Conservation (phyloP, 768 basidiomycete species). For the Kwoniella bestiolae region DNA sequence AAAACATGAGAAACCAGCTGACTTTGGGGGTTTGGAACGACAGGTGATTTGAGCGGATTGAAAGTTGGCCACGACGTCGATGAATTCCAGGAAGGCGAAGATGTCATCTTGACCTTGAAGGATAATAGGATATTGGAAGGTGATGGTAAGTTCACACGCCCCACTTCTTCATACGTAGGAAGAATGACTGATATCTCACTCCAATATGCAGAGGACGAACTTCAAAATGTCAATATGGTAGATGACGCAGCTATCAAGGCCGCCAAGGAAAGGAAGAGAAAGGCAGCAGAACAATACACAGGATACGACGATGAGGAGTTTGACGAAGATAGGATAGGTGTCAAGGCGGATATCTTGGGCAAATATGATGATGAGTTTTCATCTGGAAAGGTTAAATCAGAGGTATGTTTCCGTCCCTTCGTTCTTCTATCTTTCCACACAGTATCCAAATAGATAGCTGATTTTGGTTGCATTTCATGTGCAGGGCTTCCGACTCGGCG, state of each 20-base stretch:
- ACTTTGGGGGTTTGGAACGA: neutral
- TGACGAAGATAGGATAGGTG: constrained; percentile 63
- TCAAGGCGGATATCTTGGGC: constrained; percentile 78
- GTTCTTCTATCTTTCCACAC: neutral
- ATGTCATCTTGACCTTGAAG: constrained; percentile 93
- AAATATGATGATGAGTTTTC: constrained; percentile 94
- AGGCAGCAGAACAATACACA: constrained; percentile 86
- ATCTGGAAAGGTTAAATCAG: constrained; percentile 62
- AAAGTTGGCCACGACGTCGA: constrained; percentile 97
- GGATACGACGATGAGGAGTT: constrained; percentile 98
- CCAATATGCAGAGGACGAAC: constrained; percentile 79
- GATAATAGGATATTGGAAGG: constrained; percentile 93
- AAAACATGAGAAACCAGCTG: too few relatives aligned
- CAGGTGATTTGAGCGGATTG: constrained; percentile 87
- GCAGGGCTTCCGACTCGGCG: constrained; percentile 87
- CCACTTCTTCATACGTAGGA: neutral
- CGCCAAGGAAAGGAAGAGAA: constrained; percentile 72
- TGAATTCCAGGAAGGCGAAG: constrained; percentile 88
- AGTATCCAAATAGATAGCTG: neutral
- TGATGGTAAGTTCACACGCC: constrained; percentile 67
- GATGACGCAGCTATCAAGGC: constrained; percentile 67
- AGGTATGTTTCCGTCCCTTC: constrained; percentile 8
- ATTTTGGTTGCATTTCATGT: neutral
- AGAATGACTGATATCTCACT: neutral
- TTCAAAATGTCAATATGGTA: constrained; percentile 93